Percentiles rank a stretch among this genome's conserved stretches.
These are phyloP conservation scores for Rhizophagus clarus DNA, from an alignment of 192 early-diverging fungal species.

Conservation along the genomic window DNA sequence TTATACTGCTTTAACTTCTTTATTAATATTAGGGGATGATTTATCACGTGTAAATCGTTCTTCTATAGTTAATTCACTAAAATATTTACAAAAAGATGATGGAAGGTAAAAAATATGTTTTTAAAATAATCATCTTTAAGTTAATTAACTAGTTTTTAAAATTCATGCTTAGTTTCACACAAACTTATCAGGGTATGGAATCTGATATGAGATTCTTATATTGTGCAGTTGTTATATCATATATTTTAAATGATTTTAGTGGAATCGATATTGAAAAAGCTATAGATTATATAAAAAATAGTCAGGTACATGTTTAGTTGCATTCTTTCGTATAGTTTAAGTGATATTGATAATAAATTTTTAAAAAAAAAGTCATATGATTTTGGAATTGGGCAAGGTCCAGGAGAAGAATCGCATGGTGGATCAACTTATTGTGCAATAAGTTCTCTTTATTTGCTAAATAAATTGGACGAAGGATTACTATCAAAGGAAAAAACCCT, in stretches of 20 bases:
- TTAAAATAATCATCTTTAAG: background rate
- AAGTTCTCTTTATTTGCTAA: conserved; percentile 78
- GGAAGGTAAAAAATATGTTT: conserved; percentile 66
- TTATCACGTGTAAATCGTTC: conserved; percentile 75
- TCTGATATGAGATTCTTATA: conserved; percentile 89
- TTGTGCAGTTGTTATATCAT: conserved; percentile 83
- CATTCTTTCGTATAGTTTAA: conserved; percentile 6
- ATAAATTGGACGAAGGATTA: conserved; percentile 54
- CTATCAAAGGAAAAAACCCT: conserved; percentile 55
- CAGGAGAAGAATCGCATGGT: conserved; percentile 85
- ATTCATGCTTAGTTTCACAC: conserved; percentile 57
- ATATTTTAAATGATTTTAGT: conserved; percentile 87
- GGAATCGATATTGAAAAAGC: conserved; percentile 71
- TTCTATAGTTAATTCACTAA: conserved; percentile 64
- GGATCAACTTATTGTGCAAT: conserved; percentile 91
- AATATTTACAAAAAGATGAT: conserved; percentile 67
- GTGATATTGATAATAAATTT: conserved; percentile 9
- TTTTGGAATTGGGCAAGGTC: conserved; percentile 75
- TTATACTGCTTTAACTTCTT: conserved; percentile 82
- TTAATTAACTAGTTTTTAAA: background rate
- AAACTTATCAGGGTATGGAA: conserved; percentile 71
- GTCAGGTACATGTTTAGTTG: conserved; percentile 52
- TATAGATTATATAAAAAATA: conserved; percentile 59
- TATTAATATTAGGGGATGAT: conserved; percentile 89
- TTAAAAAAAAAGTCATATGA: conserved; percentile 60